A percentile compares a stretch with the other conserved stretches of the same genome.
phyloP scores from a whole-genome alignment of 352 stramenopile genomes.

The Pythium monospermum region DNA sequence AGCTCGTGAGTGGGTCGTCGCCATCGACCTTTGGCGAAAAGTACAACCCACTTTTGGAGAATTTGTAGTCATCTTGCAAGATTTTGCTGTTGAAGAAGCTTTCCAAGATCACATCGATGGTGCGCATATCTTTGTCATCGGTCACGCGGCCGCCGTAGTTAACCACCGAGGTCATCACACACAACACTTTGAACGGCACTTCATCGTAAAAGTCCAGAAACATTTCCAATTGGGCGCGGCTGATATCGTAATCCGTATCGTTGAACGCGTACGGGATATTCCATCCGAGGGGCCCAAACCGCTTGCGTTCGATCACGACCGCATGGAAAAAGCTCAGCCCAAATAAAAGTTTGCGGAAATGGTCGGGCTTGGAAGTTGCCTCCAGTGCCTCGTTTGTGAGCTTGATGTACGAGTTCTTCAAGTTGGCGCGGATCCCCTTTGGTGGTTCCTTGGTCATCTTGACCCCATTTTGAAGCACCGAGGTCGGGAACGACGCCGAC shows the following conservation, averaged over 20 bases:
- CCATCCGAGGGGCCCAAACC: slow-evolving; percentile 89
- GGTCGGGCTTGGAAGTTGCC: slow-evolving; percentile 60
- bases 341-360: slow-evolving; percentile 89
- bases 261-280: slow-evolving; percentile 95
- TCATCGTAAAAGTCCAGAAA: slow-evolving; percentile 89
- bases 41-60: slow-evolving; percentile 71
- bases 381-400: slow-evolving; percentile 76
- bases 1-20: slow-evolving; percentile 65
- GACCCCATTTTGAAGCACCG: slow-evolving; percentile 88
- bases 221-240: slow-evolving; percentile 82
- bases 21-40: slow-evolving; percentile 56
- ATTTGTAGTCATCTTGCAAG: slow-evolving; percentile 53
- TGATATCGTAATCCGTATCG: slow-evolving; percentile 84
- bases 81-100: slow-evolving; percentile 78
- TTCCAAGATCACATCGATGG: slow-evolving; percentile 78
- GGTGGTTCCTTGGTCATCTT: slow-evolving; percentile 95
- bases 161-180: slow-evolving; percentile 83
- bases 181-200: slow-evolving; percentile 83
- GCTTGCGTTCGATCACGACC: slow-evolving; percentile 81
- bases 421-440: slow-evolving; percentile 85
- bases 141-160: slow-evolving; percentile 94
- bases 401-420: slow-evolving; percentile 89
- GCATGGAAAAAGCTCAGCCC: slow-evolving; percentile 79
- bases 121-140: slow-evolving; percentile 89
- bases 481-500: slow-evolving; percentile 76